A percentile compares a stretch with the other conserved stretches of the same genome.
Evolutionary conservation across 1,284 basidiomycete genomes (phyloP).

Genomic region (Pseudozyma tsukubaensis): DNA sequence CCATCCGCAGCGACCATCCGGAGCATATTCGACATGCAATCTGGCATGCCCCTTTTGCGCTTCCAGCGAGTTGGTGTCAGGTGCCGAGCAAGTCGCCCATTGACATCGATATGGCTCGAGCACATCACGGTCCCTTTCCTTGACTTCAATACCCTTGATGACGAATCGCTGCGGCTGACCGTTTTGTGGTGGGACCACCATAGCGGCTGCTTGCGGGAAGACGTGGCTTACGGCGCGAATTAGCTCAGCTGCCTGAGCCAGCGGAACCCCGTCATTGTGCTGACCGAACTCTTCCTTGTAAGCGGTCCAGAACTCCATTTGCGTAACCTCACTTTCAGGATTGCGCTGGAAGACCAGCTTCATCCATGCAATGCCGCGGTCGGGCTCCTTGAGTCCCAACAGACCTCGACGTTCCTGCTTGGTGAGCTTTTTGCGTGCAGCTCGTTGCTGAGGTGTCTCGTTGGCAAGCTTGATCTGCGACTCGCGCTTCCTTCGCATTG

Average conservation of each 20-base stretch:
- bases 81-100: constrained; percentile 56
- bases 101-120: constrained; percentile 47
- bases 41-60: constrained; percentile 51
- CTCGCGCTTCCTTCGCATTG: constrained; percentile 39
- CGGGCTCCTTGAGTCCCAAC: constrained; percentile 52
- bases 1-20: constrained; percentile 59
- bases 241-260: constrained; percentile 83
- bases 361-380: constrained; percentile 72
- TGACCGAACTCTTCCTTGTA: constrained; percentile 76
- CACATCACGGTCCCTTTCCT: constrained; percentile 44
- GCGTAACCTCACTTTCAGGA: constrained; percentile 80
- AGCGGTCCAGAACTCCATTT: constrained; percentile 88
- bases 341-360: constrained; percentile 79
- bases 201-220: constrained; percentile 82
- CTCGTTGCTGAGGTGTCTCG: constrained; percentile 48
- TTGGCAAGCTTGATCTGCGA: constrained; percentile 24
- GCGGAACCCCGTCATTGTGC: constrained; percentile 71
- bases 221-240: constrained; percentile 85
- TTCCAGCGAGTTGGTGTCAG: constrained; percentile 36
- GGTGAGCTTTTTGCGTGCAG: constrained; percentile 46
- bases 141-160: constrained; percentile 77
- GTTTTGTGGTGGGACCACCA: constrained; percentile 79
- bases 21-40: constrained; percentile 42
- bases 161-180: constrained; percentile 75
- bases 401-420: constrained; percentile 39